A percentile compares a stretch with the other conserved stretches of the same genome.
Evolutionary conservation across 495 filamentous ascomycete species (phyloP).

Genomic region (Lentithecium fluviatile): DNA sequence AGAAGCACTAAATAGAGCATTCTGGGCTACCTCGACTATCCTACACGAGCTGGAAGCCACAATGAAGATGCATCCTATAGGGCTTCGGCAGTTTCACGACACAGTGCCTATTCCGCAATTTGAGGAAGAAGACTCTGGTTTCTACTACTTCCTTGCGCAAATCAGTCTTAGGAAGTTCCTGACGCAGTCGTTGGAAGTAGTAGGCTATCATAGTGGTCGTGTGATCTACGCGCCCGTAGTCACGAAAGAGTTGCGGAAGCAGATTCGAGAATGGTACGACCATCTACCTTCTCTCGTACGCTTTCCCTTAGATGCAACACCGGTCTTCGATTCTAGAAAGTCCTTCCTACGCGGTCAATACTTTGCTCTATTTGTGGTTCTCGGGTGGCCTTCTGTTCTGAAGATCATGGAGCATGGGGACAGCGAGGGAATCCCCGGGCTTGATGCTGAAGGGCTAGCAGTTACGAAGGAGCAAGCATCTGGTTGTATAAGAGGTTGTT

Average conservation of each 20-base stretch:
- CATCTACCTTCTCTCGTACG: slow-evolving; percentile 18
- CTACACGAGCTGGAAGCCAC: slow-evolving; percentile 31
- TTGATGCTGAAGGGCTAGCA: slow-evolving; percentile 2
- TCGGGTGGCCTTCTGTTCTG: slow-evolving; percentile 31
- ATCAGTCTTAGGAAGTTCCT: slow-evolving; percentile 30
- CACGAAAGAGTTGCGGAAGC: slow-evolving; percentile 29
- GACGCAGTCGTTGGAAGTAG: slow-evolving; percentile 26
- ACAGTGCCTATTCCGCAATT: slow-evolving; percentile 27
- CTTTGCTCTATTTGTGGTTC: slow-evolving; percentile 25
- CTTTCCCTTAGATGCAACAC: slow-evolving; percentile 26
- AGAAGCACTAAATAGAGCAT: slow-evolving; percentile 26
- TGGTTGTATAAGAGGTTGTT: slow-evolving; percentile 20
- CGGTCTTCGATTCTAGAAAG: slow-evolving; percentile 29
- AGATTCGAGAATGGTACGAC: slow-evolving; percentile 31
- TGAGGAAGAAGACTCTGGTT: slow-evolving; percentile 29
- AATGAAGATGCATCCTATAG: slow-evolving; percentile 31
- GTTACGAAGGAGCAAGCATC: slow-evolving; percentile 19
- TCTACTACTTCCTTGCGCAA: slow-evolving; percentile 31
- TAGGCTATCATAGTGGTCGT: slow-evolving; percentile 26
- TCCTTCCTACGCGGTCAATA: slow-evolving; percentile 27
- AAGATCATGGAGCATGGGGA: slow-evolving; percentile 26
- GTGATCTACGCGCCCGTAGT: slow-evolving; percentile 31
- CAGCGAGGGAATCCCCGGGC: not conserved
- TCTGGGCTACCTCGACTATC: slow-evolving; percentile 28
- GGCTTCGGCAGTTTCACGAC: slow-evolving; percentile 31